Evolutionary conservation across 2,329 filamentous ascomycete genomes (phyloP), one percentile per base, ranked within the genome.

Genomic region (Colletotrichum scovillei): DNA sequence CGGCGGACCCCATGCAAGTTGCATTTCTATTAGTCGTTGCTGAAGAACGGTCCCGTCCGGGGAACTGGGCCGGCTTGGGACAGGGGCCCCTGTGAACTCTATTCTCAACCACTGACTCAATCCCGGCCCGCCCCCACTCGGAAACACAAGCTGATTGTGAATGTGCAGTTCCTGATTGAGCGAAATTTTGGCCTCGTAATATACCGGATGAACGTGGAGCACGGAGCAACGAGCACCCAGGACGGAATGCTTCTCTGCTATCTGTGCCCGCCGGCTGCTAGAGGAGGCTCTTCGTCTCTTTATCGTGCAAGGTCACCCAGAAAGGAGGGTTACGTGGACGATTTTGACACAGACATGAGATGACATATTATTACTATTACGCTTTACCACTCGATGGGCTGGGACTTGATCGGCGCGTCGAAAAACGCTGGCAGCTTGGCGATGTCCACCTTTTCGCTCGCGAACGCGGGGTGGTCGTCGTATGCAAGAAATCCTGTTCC

Each of bases 401-500:
- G 35, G 5, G 65, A 72, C 30, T 38, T 26, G 30, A 72, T 59
- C 8, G 69, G 69, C 58, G 32, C 22, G 16, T 72, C 69, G 28
- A 72, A 72, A 42, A 72, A 72, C 8, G 69, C 30, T 8, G 69
- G 58, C 30, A 72, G 53, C 52, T 55, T 26, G 6, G 65, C 58
- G 0, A 28, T 35, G 24, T 63, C 28, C 22, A 72, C 69, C 19
- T 32, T 22, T 30, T 72, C 69, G 4, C 52, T 72, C 9, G 52
- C 22, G 7, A 72, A 72, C 11, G 59, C 24, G 35, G 65, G 65
- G 42, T 72, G 52, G 14, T 55, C 38, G 52, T 72, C 69, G 58
- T 72, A 72, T 8, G 69, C 65, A 22, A 72, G 22, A 42, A 72
- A 72, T 28, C 69, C 69, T 3, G 69, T 72, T 26, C 64, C 69